Base-by-base conservation (phyloP, 768 basidiomycete genomes). In the Termitomyces sp. region DNA sequence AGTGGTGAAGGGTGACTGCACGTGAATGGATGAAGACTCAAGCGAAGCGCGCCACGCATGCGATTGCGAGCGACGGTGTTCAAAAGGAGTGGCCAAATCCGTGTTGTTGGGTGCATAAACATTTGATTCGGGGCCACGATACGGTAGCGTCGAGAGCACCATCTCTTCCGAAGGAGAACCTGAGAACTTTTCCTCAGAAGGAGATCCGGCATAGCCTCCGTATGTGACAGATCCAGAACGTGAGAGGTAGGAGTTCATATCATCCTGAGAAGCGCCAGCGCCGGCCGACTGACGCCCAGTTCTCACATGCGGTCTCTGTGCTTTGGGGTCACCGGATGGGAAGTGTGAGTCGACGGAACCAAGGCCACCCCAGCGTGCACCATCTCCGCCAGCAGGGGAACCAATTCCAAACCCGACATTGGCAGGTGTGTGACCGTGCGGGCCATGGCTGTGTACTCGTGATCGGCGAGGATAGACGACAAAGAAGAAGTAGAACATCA, bases 401-500 rank as follows among this genome's bases (percentile, higher is more conserved):
- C 48, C 50, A 29, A 52, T n/a, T 3, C 43, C 44, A 31, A 59
- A 53, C 14, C 38, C 32, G 6, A 16, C 19, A 14, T 53, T 53
- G 2, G 27, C 21, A 41, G 35, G 29, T 9, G 32, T 23, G 32
- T 54, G 52, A 4, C 41, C 11, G 14, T 38, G 49, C 2, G 44
- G 8, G 5, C 19, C 53, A 41, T 50, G 57, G 35, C 40, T 40
- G 14, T 47, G 54, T 21, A 42, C 31, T 19, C 51, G 52, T 19
- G 25, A 27, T 41, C 61, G 61, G 35, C 41, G 27, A 34, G 27
- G 40, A n/a, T 58, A 50, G 12, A 45, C 34, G 11, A 61, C 23
- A 49, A 76, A 59, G 35, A 68, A 72, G 35, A 74, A 56, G 58
- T 73, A 71, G 54, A 75, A 51, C 7, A 71, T 63, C 16, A 72